Evolutionary conservation across 2,329 filamentous ascomycete genomes (phyloP).

Genomic region (Fusarium albidum): DNA sequence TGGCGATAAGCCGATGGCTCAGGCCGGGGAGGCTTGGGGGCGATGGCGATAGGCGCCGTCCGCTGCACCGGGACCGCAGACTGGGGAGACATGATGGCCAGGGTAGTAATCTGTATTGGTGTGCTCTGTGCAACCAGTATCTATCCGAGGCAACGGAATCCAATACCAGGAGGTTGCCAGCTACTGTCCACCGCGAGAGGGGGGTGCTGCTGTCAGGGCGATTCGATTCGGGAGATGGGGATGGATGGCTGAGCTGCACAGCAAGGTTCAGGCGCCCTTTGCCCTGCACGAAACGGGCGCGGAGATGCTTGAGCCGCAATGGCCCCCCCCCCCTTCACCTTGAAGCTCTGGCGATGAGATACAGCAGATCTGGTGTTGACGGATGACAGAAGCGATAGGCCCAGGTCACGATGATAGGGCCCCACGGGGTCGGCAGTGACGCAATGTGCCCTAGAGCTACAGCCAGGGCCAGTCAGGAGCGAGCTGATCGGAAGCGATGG

Average conservation of each 20-base stretch:
- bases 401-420: constrained; percentile 26
- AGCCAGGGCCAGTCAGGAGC: constrained; percentile 39
- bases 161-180: constrained; percentile 23
- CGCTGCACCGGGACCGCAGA: constrained; percentile 58
- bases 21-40: constrained; percentile 63
- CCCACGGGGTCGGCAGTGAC: constrained; percentile 41
- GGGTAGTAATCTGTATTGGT: constrained; percentile 18
- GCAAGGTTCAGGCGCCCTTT: constrained; percentile 39
- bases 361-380: neutral
- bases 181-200: constrained; percentile 8
- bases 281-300: constrained; percentile 39
- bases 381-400: constrained; percentile 21
- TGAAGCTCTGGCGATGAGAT: neutral
- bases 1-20: constrained; percentile 55
- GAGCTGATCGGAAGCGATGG: constrained; percentile 35
- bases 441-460: constrained; percentile 40
- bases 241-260: constrained; percentile 14
- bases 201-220: constrained; percentile 32
- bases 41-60: constrained; percentile 72
- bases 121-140: too few relatives aligned
- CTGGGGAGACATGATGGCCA: constrained; percentile 59
- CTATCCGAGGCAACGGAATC: constrained; percentile 28
- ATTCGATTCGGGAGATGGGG: constrained; percentile 8
- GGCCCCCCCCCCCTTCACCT: constrained; percentile 20
- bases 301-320: constrained; percentile 37